Percentiles rank a stretch among this genome's conserved stretches.
These are phyloP conservation scores for Sporormia fimetaria DNA, from an alignment of 495 filamentous ascomycete species.

Conservation along the genomic window DNA sequence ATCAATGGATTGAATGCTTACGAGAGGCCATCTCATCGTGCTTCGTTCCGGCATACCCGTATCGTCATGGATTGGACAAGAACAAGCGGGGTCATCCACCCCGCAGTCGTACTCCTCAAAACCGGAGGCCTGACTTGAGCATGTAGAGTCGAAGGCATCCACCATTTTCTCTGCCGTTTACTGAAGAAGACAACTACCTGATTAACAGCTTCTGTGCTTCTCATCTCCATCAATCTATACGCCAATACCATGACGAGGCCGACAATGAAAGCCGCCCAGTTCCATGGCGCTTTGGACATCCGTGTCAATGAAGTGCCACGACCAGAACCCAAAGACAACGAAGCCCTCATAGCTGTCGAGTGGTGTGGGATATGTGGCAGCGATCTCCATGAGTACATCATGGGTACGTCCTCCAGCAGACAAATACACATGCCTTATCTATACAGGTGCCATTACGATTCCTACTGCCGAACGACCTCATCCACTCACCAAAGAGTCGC, in stretches of 20 bases:
- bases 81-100: too few relatives aligned
- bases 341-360: slow-evolving; percentile 24
- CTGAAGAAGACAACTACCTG: too few relatives aligned
- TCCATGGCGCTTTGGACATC: slow-evolving; percentile 22
- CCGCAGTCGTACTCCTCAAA: too few relatives aligned
- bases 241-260: too few relatives aligned
- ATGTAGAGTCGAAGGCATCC: too few relatives aligned
- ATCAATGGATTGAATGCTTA: too few relatives aligned
- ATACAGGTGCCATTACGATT: slow-evolving; percentile 16
- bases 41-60: too few relatives aligned
- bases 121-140: too few relatives aligned
- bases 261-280: slow-evolving; percentile 27
- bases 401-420: neutral
- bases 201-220: neutral
- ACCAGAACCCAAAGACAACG: slow-evolving; percentile 17
- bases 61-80: too few relatives aligned
- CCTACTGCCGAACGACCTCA: slow-evolving; percentile 18
- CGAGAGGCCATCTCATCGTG: too few relatives aligned
- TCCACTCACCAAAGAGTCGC: slow-evolving; percentile 15
- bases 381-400: slow-evolving; percentile 29
- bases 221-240: neutral
- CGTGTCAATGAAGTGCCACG: slow-evolving; percentile 22
- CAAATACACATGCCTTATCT: neutral
- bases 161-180: too few relatives aligned
- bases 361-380: slow-evolving; percentile 28